Base-by-base conservation (phyloP, 192 early-diverging fungal species). In the Lobosporangium transversale region DNA sequence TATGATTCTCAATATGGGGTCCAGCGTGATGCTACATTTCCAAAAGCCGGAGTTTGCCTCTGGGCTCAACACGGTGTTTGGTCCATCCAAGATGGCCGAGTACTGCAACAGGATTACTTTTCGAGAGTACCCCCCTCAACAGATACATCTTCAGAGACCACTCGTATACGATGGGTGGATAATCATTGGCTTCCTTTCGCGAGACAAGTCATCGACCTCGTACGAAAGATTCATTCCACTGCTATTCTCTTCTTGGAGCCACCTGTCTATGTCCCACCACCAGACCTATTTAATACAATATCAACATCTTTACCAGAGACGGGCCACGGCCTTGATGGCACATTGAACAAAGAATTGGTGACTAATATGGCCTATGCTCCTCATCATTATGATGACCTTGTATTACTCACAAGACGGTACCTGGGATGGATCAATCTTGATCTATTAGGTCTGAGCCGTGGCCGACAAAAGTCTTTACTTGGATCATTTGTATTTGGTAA, bases 311-410 rank as follows among this genome's bases (percentile, higher is more conserved):
- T 40, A 2, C 2, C 21, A 11, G 23, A 32, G 1, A 8, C 49
- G 6, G 37, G 48, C 3, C 23, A 26, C 5, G 48, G 27, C 17
- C 5, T 9, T 27, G 48, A 24, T 24, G 21, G 9, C n/a, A n/a
- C n/a, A 7, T 12, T 26, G 3, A 4, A 58, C 15, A n/a, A 27
- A 6, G 27, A 11, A 2, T 24, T 75, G 15, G 54, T 36, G 0
- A 62, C 57, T 2, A 73, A 51, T 20, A 65, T 88, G 47, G 83
- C 78, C 9, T 88, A 86, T 55, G 43, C 83, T 0, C 87, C 87
- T 21, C 87, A 88, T 42, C 86, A 82, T 68, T 88, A 88, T 29
- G 87, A 88, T 42, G 87, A 84, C 11, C 49, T 88, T 14, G 86
- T 85, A 3, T 63, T 88, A 7, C 59, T 88, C 12, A 84, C 81